Conservation (phyloP, 768 basidiomycete species). For the Suillus subaureus region DNA sequence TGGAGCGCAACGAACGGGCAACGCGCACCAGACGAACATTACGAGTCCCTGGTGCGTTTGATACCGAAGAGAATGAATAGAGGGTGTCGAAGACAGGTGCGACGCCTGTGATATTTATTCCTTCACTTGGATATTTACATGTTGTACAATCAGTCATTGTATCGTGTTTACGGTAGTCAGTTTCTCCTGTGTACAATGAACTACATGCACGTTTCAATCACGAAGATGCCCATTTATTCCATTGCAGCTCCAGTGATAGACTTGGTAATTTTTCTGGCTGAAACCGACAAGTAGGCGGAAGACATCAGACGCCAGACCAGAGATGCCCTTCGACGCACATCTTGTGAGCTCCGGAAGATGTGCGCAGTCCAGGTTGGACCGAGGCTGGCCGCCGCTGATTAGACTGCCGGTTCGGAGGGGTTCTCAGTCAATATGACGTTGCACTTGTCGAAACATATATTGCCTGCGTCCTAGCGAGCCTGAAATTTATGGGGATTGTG, state of each 20-base stretch:
- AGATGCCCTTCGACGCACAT: neutral
- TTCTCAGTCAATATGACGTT: neutral
- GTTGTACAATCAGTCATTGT: slow-evolving; percentile 2
- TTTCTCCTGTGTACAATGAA: neutral
- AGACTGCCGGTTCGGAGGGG: neutral
- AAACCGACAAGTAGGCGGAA: neutral
- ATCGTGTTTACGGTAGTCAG: neutral
- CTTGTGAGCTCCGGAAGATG: neutral
- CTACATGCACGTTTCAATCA: neutral
- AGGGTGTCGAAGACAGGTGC: neutral
- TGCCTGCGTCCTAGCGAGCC: neutral
- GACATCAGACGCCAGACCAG: neutral
- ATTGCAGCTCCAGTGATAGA: neutral
- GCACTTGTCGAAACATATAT: neutral
- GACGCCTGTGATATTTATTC: neutral
- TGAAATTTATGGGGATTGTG: neutral
- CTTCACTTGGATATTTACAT: neutral
- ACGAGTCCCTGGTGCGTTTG: slow-evolving; percentile 32
- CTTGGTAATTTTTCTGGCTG: neutral
- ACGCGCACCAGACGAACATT: slow-evolving; percentile 12
- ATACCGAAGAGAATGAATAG: slow-evolving; percentile 20
- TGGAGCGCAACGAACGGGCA: slow-evolving; percentile 34
- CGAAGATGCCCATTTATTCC: neutral
- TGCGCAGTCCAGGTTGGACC: neutral
- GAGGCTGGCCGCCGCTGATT: neutral